These are phyloP conservation scores for Fusarium mundagurra DNA, from an alignment of 2,329 filamentous ascomycete species.

Conservation along the genomic window DNA sequence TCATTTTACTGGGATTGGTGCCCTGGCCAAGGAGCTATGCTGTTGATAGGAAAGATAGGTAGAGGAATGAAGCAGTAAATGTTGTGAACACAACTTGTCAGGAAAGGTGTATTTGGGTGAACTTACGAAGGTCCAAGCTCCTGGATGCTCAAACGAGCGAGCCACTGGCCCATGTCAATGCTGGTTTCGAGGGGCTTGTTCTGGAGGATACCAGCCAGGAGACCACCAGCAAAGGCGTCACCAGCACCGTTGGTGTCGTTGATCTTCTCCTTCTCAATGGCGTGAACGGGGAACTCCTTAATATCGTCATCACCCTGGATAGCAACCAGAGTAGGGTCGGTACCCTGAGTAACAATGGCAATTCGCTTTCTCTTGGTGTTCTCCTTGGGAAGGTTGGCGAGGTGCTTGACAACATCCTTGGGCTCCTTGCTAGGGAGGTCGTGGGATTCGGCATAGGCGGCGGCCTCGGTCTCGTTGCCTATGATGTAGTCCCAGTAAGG, in stretches of 20 bases:
- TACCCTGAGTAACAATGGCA: constrained; percentile 95
- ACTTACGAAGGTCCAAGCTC: constrained; percentile 96
- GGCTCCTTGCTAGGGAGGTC: constrained; percentile 79
- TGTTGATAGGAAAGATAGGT: constrained; percentile 30
- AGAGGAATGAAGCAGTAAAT: constrained; percentile 28
- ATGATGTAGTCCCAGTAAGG: constrained; percentile 97
- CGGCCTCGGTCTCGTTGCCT: constrained; percentile 96
- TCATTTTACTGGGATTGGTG: constrained; percentile 22
- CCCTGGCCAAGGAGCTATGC: constrained; percentile 15
- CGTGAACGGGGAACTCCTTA: constrained; percentile 82
- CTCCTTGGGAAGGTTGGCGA: constrained; percentile 91
- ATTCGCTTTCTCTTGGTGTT: constrained; percentile 85
- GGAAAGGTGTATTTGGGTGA: constrained; percentile 17
- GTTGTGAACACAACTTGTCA: constrained; percentile 9
- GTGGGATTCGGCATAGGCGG: constrained; percentile 86
- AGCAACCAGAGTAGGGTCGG: constrained; percentile 87
- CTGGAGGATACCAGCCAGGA: constrained; percentile 88
- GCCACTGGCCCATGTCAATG: constrained; percentile 96
- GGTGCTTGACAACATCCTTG: constrained; percentile 82
- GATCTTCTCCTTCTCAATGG: constrained; percentile 81
- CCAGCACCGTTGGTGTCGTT: constrained; percentile 97
- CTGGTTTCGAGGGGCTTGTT: constrained; percentile 81
- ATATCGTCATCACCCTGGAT: constrained; percentile 75
- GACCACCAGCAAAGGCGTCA: constrained; percentile 95
- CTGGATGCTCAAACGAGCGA: constrained; percentile 92